Conservation (phyloP, 495 filamentous ascomycete genomes). For the Penicillium salamii region DNA sequence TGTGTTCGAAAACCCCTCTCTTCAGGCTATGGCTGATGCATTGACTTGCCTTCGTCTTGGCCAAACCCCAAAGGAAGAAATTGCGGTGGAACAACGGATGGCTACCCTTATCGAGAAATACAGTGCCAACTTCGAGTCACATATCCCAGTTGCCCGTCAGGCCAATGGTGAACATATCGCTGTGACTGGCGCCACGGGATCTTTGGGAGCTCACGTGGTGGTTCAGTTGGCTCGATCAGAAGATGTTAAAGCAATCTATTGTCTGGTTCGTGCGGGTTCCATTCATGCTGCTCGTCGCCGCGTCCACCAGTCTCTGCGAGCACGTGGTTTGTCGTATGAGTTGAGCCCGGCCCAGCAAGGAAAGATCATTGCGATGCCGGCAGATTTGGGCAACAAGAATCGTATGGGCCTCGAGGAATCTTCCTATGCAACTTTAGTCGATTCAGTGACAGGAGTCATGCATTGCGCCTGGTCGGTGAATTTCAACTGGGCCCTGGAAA, state of each 20-base stretch:
- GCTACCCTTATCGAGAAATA: conserved; percentile 32
- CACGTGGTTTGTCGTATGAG: conserved; percentile 22
- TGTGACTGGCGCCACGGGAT: conserved; percentile 65
- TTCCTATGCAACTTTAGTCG: too few species aligned
- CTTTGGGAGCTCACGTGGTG: conserved; percentile 56
- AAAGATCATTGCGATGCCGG: conserved; percentile 41
- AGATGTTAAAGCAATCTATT: conserved; percentile 45
- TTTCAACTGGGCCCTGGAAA: conserved; percentile 60
- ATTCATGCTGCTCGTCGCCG: conserved; percentile 44
- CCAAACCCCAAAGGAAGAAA: conserved; percentile 8
- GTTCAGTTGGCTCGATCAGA: conserved; percentile 27
- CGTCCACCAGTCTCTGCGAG: conserved; percentile 46
- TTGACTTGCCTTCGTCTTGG: conserved; percentile 8
- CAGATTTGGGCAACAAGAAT: conserved; percentile 31
- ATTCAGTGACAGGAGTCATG: conserved; percentile 47
- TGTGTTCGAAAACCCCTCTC: conserved; percentile 38
- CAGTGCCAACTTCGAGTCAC: conserved; percentile 24
- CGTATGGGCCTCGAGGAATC: conserved; percentile 36
- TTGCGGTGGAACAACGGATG: conserved; percentile 21
- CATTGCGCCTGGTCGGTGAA: conserved; percentile 74
- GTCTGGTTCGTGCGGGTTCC: conserved; percentile 53
- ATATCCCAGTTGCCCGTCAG: conserved; percentile 19
- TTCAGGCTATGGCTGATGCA: conserved; percentile 25
- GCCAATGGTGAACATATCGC: conserved; percentile 21
- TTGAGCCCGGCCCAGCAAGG: conserved; percentile 15